Base-by-base conservation (phyloP, 2,329 filamentous ascomycete genomes). In the Fusarium algeriense region DNA sequence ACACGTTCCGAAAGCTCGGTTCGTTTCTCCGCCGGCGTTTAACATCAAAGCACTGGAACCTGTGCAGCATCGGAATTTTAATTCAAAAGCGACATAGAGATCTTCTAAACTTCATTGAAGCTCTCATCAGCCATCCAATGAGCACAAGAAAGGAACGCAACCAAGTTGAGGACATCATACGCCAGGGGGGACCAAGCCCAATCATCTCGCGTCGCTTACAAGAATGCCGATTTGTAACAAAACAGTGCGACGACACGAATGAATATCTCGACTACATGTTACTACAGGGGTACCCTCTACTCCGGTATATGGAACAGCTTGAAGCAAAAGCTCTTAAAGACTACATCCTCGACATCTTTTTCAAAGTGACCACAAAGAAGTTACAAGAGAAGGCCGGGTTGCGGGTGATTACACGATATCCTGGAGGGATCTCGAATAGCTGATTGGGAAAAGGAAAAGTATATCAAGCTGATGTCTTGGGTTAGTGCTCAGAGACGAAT, bases 71-170 rank as follows among this genome's bases (percentile, higher is more conserved):
- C 20, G 20, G 20, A 23, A 23, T 23, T 23, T 12, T 40, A n/a
- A 40, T 40, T 6, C 35, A 35, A 26, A 9, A n/a, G 1, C 13
- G 7, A 50, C 32, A n/a, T 30, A 0, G 5, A 11, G 4, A 3
- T 0, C 26, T 50, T 14, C 5, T 50, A 14, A 0, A 0, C 0
- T 35, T 12, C 20, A 17, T 40, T 40, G 37, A 40, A 19, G 6
- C 7, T 6, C 12, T 19, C 6, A 11, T 40, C 10, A 19, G 19
- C 19, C 6, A 12, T 12, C 12, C 17, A 7, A 40, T 19, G 19
- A n/a, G 19, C 37, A 6, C 6, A 7, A 17, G 37, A 12, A 40
- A 17, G 9, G 37, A 40, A 32, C 17, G 13, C 3, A 26, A 50
- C 4, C 32, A 37, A 14, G 48, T 50, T 1, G 3, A 50, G 12